Evolutionary conservation across 1,284 basidiomycete species (phyloP), one percentile per base, ranked within the genome.

Genomic region (Puccinia polysora): DNA sequence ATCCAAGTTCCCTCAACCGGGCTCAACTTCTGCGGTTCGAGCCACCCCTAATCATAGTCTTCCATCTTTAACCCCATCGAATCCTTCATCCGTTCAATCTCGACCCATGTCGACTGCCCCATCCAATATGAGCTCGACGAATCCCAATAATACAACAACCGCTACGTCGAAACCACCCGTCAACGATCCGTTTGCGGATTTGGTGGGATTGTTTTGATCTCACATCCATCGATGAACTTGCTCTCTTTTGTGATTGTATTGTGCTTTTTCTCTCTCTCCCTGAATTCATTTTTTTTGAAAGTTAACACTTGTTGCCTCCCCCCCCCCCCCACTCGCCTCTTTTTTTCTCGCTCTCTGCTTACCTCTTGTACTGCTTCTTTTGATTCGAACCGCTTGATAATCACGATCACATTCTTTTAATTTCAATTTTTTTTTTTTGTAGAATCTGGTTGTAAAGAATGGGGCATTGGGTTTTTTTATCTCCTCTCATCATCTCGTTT

Each of bases 141-240:
- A 23, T 47, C 32, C 43, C 1, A 30, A 38, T 56, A 53, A 14
- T 20, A 15, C 52, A 18, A 53, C n/a, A 55, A 20, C 32, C 32
- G n/a, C 28, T 32, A 2, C 52, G 7, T 20, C 30, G 8, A 47
- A 70, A 25, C 43, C 43, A 10, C 25, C 55, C 18, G 49, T 12
- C 12, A 70, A 70, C 15, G 68, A 70, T 32, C 68, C 68, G 4
- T 70, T 70, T 62, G 68, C 68, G 7, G 68, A 70, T 70, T 62
- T 70, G 38, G 68, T 45, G 18, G 68, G 68, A 62, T 47, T 70
- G 28, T 70, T 70, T 62, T 70, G 49, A 70, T 68, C n/a, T n/a
- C n/a, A n/a, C n/a, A n/a, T n/a, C n/a, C n/a, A n/a, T n/a, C n/a
- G n/a, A n/a, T n/a, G n/a, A n/a, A n/a, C n/a, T n/a, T n/a, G n/a